These are phyloP conservation scores for Euphorbia pulcherrima DNA, from an alignment of 345 rosid genomes.

Conservation along the genomic window DNA sequence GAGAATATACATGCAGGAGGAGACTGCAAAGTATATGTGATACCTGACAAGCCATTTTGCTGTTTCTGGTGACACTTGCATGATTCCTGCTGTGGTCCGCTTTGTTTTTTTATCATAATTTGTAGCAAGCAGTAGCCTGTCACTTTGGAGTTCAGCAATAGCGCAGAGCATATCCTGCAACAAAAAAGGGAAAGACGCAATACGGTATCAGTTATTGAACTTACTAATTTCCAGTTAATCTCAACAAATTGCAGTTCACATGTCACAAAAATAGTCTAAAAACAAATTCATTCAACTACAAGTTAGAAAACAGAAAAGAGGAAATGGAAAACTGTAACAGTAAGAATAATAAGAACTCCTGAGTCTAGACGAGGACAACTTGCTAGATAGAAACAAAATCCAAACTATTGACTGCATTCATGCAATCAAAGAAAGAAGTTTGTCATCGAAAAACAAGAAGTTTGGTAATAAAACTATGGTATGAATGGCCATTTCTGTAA, in stretches of 20 bases:
- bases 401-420: no score
- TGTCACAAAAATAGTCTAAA: background rate
- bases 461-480: background rate
- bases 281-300: constrained; percentile 6
- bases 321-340: background rate
- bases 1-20: background rate
- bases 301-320: no score
- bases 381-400: no score
- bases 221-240: background rate
- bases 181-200: constrained; percentile 10
- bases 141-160: constrained; percentile 89
- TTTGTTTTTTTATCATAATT: constrained; percentile 64
- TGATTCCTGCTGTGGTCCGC: constrained; percentile 61
- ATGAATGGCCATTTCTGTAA: background rate
- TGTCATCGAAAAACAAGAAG: no score
- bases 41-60: constrained; percentile 75
- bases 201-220: background rate
- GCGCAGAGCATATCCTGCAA: constrained; percentile 84
- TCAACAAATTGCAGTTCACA: background rate
- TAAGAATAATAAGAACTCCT: background rate
- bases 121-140: constrained; percentile 64
- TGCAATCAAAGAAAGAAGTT: no score
- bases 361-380: background rate
- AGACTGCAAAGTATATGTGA: no score
- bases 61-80: constrained; percentile 72